A percentile compares a stretch with the other conserved stretches of the same genome.
These are phyloP conservation scores for Leccinum obscurum DNA, from an alignment of 768 basidiomycete species.

Conservation along the genomic window DNA sequence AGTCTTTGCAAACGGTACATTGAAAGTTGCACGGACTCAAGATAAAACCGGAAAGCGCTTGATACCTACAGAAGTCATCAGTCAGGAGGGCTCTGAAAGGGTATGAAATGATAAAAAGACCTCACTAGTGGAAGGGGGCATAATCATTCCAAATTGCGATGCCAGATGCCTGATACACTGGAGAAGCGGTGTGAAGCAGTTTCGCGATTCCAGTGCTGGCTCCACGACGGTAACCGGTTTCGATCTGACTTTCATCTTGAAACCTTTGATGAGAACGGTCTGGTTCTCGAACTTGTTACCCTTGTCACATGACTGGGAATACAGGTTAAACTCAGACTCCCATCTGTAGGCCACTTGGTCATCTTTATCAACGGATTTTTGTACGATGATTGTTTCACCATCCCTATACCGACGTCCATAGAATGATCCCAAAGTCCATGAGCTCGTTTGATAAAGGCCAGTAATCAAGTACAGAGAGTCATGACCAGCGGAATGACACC, in stretches of 20 bases:
- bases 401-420: background rate
- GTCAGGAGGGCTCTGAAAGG: no score
- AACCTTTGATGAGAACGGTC: slow-evolving; percentile 13
- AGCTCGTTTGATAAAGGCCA: no score
- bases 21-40: background rate
- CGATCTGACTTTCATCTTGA: slow-evolving; percentile 8
- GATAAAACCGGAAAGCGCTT: background rate
- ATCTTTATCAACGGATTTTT: background rate
- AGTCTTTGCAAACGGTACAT: no score
- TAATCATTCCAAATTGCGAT: no score
- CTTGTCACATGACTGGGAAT: background rate
- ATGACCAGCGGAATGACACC: background rate
- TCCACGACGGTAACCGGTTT: background rate
- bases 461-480: slow-evolving; percentile 9
- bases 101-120: background rate
- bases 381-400: background rate
- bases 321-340: background rate
- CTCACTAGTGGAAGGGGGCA: background rate
- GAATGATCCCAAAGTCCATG: slow-evolving; percentile 2
- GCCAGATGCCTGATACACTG: background rate
- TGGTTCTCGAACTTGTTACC: slow-evolving; percentile 6
- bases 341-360: background rate
- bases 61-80: background rate
- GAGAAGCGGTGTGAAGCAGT: background rate
- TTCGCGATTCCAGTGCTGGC: no score